These are phyloP conservation scores for Lactarius tabidus DNA, from an alignment of 768 basidiomycete species.

Conservation along the genomic window DNA sequence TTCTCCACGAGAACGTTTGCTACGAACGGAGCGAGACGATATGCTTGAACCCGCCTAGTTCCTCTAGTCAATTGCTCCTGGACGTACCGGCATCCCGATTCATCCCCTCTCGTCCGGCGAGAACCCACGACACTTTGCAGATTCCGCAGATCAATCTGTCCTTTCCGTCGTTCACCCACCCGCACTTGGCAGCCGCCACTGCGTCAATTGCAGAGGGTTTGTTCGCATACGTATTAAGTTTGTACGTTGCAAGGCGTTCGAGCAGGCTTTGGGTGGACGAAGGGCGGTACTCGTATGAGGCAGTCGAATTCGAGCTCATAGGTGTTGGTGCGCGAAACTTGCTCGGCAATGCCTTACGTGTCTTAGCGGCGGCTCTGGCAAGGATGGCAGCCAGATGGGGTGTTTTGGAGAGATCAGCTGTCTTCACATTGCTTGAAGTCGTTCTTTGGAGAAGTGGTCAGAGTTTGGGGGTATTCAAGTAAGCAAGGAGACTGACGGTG, in stretches of 20 bases:
- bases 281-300: constrained; percentile 65
- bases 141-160: constrained; percentile 72
- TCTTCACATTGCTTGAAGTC: constrained; percentile 27
- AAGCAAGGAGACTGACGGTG: constrained; percentile 30
- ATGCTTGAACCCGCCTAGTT: not conserved
- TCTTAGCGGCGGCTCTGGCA: constrained; percentile 56
- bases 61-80: constrained; percentile 27
- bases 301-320: constrained; percentile 30
- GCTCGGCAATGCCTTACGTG: constrained; percentile 48
- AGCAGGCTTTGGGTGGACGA: constrained; percentile 74
- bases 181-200: constrained; percentile 76
- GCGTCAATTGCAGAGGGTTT: constrained; percentile 72
- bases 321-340: constrained; percentile 36
- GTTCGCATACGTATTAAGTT: constrained; percentile 73
- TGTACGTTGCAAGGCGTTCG: constrained; percentile 70
- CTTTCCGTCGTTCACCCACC: constrained; percentile 82
- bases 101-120: constrained; percentile 68
- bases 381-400: constrained; percentile 72
- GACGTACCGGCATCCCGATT: constrained; percentile 70
- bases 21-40: constrained; percentile 30
- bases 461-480: not conserved
- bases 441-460: constrained; percentile 20
- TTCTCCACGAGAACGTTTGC: constrained; percentile 71
- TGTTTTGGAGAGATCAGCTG: constrained; percentile 44
- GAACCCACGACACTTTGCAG: constrained; percentile 70